phyloP scores from a whole-genome alignment of 306 rosid species.

The Castanea mollissima region DNA sequence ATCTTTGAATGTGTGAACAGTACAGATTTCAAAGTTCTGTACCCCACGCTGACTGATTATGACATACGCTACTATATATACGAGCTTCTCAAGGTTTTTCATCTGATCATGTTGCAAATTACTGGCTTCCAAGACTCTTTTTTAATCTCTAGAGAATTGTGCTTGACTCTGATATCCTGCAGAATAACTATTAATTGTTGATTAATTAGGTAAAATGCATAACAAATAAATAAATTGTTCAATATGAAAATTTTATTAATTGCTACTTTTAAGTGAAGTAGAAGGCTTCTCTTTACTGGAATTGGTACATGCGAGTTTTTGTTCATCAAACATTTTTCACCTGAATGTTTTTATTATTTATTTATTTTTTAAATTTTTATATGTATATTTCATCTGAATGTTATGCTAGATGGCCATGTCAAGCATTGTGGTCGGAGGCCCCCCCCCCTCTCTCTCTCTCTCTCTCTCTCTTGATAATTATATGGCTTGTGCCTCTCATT shows the following conservation, averaged over 20 bases:
- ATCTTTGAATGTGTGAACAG: slow-evolving; percentile 88
- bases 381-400: not conserved
- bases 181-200: too few relatives aligned
- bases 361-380: not conserved
- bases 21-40: slow-evolving; percentile 84
- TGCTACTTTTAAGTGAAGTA: not conserved
- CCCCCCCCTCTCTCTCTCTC: not conserved
- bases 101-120: not conserved
- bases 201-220: not conserved
- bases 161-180: too few relatives aligned
- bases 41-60: slow-evolving; percentile 79
- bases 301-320: not conserved
- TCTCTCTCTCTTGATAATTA: not conserved
- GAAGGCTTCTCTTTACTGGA: not conserved
- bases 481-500: not conserved
- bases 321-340: not conserved
- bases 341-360: not conserved
- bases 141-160: not conserved
- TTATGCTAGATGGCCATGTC: not conserved
- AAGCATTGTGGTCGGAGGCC: not conserved
- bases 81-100: slow-evolving; percentile 80
- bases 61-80: slow-evolving; percentile 90
- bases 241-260: not conserved
- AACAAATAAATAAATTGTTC: not conserved
- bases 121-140: not conserved